These are phyloP conservation scores for Luffa acutangula DNA, from an alignment of 306 rosid genomes.

Conservation along the genomic window DNA sequence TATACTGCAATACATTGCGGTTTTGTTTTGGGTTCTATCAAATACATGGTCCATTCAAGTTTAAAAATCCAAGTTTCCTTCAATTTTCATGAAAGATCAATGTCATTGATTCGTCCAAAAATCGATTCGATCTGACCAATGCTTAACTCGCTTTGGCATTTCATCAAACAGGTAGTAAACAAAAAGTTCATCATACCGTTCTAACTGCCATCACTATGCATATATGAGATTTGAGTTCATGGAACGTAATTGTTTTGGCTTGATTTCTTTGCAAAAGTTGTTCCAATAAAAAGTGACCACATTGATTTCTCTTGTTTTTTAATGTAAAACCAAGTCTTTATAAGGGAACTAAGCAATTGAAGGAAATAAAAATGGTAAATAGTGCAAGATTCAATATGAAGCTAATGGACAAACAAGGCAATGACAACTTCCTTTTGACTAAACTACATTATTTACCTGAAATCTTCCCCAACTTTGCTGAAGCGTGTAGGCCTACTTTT, in stretches of 20 bases:
- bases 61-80: background rate
- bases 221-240: background rate
- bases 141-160: background rate
- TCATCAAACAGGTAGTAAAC: background rate
- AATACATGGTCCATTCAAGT: background rate
- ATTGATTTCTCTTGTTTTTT: background rate
- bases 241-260: background rate
- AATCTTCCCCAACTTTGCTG: background rate
- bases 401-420: background rate
- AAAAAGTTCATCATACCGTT: background rate
- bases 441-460: constrained; percentile 1
- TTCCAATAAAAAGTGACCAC: background rate
- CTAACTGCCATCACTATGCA: background rate
- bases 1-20: too few species aligned
- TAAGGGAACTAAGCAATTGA: background rate
- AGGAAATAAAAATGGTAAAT: background rate
- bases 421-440: constrained; percentile 9
- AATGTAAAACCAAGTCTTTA: background rate
- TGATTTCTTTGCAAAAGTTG: background rate
- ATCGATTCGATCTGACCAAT: background rate
- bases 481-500: background rate
- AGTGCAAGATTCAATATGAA: background rate
- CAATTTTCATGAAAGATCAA: background rate
- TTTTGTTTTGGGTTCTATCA: too few species aligned
- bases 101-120: background rate